Base-by-base conservation (phyloP, 305 asterid species). In the Stenogyne calaminthoides region DNA sequence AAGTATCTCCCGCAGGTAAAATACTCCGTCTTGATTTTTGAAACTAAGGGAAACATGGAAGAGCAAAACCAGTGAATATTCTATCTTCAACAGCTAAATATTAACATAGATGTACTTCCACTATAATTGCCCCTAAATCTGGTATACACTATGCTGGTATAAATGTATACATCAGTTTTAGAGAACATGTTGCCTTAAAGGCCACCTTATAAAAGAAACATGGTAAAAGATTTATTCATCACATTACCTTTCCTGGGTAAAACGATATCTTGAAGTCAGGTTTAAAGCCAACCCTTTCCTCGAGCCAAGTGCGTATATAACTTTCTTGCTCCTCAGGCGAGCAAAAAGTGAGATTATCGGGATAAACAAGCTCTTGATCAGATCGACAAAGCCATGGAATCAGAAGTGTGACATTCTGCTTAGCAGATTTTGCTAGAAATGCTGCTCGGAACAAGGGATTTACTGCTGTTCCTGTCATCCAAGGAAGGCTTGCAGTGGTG, bases 391-490 rank as follows among this genome's bases (percentile, higher is more conserved):
- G 97, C 99, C 99, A 95, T 51, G 99, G 99, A 85, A 95, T 95
- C 88, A 95, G 83, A 39, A 95, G 89, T 0, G 97, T 92, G 74
- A 95, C 99, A 78, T 91, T 85, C 82, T 92, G 99, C 77, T 92
- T 71, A 39, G 85, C 89, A 64, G 93, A 83, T 74, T 92, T 87
- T 46, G 99, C 96, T 76, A 95, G 80, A 85, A 88, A 95, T 14
- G 99, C 99, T 7, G 99, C 99, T 63, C 99, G 91, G 80, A 92
- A 95, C 77, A 95, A 87, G 29, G 99, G 99, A 77, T 95, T 95
- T 66, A 95, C 96, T 77, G 99, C 96, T 59, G 99, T 95, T 75
- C 98, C 99, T 0, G 99, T 95, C 98, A 95, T 92, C 99, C 99
- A 95, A 74, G 99, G 99, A 79, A 95, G 99, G 83, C 99, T 95